Evolutionary conservation across 768 basidiomycete species (phyloP).

Genomic region (Chalciporus piperatus): DNA sequence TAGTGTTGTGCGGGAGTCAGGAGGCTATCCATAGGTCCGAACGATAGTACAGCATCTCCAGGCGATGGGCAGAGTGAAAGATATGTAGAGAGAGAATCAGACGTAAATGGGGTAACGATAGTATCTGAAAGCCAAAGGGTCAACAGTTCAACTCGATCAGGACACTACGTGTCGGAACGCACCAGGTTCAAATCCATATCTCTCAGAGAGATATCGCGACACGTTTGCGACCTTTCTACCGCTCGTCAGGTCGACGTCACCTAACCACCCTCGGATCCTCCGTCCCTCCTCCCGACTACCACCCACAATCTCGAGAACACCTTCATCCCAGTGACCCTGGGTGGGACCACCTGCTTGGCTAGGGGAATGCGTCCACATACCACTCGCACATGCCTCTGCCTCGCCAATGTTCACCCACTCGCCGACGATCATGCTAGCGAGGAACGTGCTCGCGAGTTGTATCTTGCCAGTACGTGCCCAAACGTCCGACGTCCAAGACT

Average conservation of each 20-base stretch:
- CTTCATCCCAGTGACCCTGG: slow-evolving; percentile 76
- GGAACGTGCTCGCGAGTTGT: slow-evolving; percentile 73
- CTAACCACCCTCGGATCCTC: slow-evolving; percentile 73
- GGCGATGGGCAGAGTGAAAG: slow-evolving; percentile 71
- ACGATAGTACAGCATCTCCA: slow-evolving; percentile 73
- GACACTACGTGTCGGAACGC: slow-evolving; percentile 3
- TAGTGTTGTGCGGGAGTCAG: slow-evolving; percentile 75
- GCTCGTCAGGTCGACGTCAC: slow-evolving; percentile 72
- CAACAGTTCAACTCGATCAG: neutral
- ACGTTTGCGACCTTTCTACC: slow-evolving; percentile 64
- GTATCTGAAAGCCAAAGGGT: slow-evolving; percentile 45
- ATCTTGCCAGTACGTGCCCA: slow-evolving; percentile 77
- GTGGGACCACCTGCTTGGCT: slow-evolving; percentile 21
- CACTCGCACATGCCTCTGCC: slow-evolving; percentile 74
- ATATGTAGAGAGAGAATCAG: slow-evolving; percentile 73
- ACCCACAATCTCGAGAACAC: slow-evolving; percentile 72
- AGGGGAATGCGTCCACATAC: slow-evolving; percentile 64
- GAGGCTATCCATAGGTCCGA: slow-evolving; percentile 79
- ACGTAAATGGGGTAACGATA: slow-evolving; percentile 71
- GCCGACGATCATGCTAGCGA: slow-evolving; percentile 69
- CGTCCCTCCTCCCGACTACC: slow-evolving; percentile 73
- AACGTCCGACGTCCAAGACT: slow-evolving; percentile 72
- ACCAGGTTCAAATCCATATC: slow-evolving; percentile 82
- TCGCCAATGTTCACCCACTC: slow-evolving; percentile 72
- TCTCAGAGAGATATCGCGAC: slow-evolving; percentile 72